These are phyloP conservation scores for Moricandia moricandioides DNA, from an alignment of 345 rosid species.

Conservation along the genomic window DNA sequence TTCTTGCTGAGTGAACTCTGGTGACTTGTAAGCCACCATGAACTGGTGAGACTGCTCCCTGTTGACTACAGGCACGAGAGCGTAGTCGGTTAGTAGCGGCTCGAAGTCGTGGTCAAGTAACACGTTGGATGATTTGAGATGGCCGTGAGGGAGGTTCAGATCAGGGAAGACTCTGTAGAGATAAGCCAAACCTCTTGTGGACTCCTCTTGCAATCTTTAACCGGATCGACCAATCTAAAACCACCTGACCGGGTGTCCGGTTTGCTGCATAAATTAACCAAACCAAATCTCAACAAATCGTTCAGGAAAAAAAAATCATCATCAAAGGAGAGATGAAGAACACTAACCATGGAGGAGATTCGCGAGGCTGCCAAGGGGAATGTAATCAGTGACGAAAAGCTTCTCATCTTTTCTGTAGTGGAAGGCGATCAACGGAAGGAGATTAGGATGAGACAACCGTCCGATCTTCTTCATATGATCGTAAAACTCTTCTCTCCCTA, in stretches of 20 bases:
- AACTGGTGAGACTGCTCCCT: constrained; percentile 63
- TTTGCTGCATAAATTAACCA: constrained; percentile 40
- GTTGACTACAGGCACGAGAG: constrained; percentile 52
- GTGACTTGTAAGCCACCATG: constrained; percentile 81
- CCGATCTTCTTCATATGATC: constrained; percentile 75
- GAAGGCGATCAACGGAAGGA: constrained; percentile 66
- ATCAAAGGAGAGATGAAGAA: neutral
- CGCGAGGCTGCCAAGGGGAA: constrained; percentile 73
- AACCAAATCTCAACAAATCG: neutral
- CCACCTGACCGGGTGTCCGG: constrained; percentile 43
- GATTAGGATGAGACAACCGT: constrained; percentile 61
- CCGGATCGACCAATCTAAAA: constrained; percentile 73
- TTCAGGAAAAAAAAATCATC: neutral
- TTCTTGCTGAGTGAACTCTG: constrained; percentile 55
- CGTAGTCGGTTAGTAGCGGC: constrained; percentile 64
- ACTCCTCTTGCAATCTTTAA: constrained; percentile 80
- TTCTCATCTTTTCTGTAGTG: constrained; percentile 78
- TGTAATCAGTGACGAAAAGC: constrained; percentile 66
- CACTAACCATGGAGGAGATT: constrained; percentile 68
- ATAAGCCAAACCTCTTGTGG: constrained; percentile 58
- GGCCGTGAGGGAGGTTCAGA: constrained; percentile 66
- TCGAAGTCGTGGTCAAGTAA: constrained; percentile 53
- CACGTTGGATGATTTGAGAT: constrained; percentile 85
- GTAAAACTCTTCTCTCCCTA: constrained; percentile 57
- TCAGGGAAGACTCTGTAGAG: constrained; percentile 56